These are phyloP conservation scores for Diaporthe vaccinii DNA, from an alignment of 2,329 filamentous ascomycete genomes.

Conservation along the genomic window DNA sequence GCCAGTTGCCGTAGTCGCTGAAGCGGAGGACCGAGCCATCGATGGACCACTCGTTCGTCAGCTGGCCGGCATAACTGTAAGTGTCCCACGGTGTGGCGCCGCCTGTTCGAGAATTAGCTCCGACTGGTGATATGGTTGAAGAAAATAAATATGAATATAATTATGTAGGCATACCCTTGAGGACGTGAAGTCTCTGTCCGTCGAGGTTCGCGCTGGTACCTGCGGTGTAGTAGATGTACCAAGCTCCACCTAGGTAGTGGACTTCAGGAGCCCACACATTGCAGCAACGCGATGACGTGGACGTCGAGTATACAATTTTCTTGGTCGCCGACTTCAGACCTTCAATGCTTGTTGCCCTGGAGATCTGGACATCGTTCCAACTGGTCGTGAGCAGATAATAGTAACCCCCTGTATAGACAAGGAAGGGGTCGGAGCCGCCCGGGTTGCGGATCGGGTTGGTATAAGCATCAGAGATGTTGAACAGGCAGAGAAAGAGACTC, in stretches of 20 bases:
- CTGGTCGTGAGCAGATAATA: constrained; percentile 71
- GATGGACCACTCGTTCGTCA: constrained; percentile 65
- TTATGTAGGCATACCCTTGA: constrained; percentile 56
- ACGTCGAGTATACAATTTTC: constrained; percentile 65
- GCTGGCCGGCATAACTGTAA: constrained; percentile 62
- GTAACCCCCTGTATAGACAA: constrained; percentile 65
- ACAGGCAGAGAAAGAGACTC: constrained; percentile 41
- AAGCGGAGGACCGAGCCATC: constrained; percentile 67
- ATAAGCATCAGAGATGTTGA: constrained; percentile 51
- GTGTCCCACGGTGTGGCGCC: constrained; percentile 65
- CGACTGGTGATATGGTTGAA: neutral
- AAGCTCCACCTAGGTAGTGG: constrained; percentile 61
- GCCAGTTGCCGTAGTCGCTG: constrained; percentile 61
- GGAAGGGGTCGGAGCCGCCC: constrained; percentile 66
- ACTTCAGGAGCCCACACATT: constrained; percentile 72
- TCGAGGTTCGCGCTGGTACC: constrained; percentile 60
- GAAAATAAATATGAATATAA: too few species aligned
- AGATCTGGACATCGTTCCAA: constrained; percentile 68
- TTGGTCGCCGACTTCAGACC: constrained; percentile 67
- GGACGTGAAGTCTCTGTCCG: constrained; percentile 64
- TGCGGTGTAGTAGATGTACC: constrained; percentile 72
- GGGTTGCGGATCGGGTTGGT: constrained; percentile 65
- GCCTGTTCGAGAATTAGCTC: constrained; percentile 50
- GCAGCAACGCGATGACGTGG: constrained; percentile 60
- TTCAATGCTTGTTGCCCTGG: constrained; percentile 65